Base-by-base conservation (phyloP, 2,329 filamentous ascomycete species). In the Fusarium secorum region DNA sequence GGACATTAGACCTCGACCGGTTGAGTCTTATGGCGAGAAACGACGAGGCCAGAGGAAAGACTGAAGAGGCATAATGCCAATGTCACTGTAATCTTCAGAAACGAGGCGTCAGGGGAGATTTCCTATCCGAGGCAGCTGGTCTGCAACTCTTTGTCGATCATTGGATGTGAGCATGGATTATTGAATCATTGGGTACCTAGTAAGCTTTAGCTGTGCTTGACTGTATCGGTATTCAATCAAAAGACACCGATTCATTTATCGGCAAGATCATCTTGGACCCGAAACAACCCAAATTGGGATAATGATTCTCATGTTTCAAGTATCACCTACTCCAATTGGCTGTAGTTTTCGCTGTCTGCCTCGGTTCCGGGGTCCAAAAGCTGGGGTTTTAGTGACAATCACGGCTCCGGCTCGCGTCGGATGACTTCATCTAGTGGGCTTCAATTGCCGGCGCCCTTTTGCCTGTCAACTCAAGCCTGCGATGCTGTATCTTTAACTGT, bases 1-100 rank as follows among this genome's bases (percentile, higher is more conserved):
- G 77, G 35, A 74, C 75, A 35, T 68, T 70, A 28, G 75, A 80
- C n/a, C 65, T 81, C 36, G 79, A 81, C 36, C 74, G 78, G n/a
- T 60, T 80, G 55, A 79, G 76, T 53, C 42, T 59, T 48, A 74
- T 72, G 68, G 76, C 78, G 24, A 74, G 75, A 54, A 33, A 61
- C 30, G 51, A 53, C 14, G 66, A 54, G 48, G 33, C 48, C 30
- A 59, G 48, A 24, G 35, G 36, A 15, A 32, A 46, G 24, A 44
- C 42, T 59, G 60, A 35, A 41, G 30, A 59, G 36, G 65, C 46
- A 51, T 55, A 60, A 48, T 33, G 57, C 18, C n/a, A 4, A 60
- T 26, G 15, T 5, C 14, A 30, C 20, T 10, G 24, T 24, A 11
- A n/a, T 41, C 36, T 30, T 26, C 35, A 57, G 32, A 26, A 42